Conservation (phyloP, 2,329 filamentous ascomycete genomes). For the Hymenotorrendiella dingleyae region DNA sequence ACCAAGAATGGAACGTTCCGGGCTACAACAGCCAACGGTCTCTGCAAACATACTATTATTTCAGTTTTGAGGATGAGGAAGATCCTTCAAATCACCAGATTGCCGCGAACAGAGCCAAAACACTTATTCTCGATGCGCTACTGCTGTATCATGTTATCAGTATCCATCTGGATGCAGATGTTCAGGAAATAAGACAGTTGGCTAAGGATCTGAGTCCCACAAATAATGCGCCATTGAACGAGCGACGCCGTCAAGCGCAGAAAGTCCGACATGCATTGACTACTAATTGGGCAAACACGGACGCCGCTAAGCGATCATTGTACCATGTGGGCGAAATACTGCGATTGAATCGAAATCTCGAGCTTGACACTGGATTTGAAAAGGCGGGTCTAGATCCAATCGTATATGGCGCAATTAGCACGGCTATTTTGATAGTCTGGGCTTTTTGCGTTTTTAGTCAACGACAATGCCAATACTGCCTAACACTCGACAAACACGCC, state of each 20-base stretch:
- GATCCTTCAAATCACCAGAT: constrained; percentile 14
- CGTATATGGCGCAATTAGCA: constrained; percentile 30
- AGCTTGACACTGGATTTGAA: background rate
- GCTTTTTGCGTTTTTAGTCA: constrained; percentile 31
- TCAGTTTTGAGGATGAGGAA: constrained; percentile 20
- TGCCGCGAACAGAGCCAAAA: constrained; percentile 25
- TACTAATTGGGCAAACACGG: constrained; percentile 29
- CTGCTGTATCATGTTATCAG: constrained; percentile 35
- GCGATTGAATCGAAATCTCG: constrained; percentile 9
- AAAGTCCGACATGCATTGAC: constrained; percentile 19
- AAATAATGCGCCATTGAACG: constrained; percentile 4
- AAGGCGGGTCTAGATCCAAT: constrained; percentile 29
- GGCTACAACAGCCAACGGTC: constrained; percentile 12
- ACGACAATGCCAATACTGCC: constrained; percentile 26
- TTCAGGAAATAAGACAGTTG: constrained; percentile 27
- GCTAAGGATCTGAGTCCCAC: constrained; percentile 16
- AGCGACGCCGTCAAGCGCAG: constrained; percentile 13
- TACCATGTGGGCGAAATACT: constrained; percentile 33
- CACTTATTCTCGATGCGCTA: constrained; percentile 29
- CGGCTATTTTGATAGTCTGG: constrained; percentile 33
- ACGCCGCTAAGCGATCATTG: constrained; percentile 30
- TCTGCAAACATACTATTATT: constrained; percentile 19
- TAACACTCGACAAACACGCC: constrained; percentile 1
- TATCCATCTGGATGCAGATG: constrained; percentile 34
- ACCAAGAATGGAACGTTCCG: constrained; percentile 2